Conservation (phyloP, 805 yeast species). For the Clavispora fructus region DNA sequence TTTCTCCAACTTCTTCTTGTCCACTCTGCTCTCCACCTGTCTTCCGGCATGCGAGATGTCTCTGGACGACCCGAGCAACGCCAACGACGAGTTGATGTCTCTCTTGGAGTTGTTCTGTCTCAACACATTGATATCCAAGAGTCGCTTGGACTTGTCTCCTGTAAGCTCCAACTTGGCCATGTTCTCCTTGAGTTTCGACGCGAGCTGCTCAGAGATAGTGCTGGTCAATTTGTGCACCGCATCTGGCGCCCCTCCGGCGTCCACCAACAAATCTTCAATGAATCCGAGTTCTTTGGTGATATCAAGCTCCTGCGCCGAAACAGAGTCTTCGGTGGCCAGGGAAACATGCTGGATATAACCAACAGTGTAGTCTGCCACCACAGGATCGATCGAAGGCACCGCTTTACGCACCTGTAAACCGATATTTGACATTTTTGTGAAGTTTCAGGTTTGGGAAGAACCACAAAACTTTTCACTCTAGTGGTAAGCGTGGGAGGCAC, state of each 20-base stretch:
- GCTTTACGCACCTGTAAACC: slow-evolving; percentile 73
- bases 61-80: slow-evolving; percentile 67
- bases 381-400: slow-evolving; percentile 78
- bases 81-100: slow-evolving; percentile 71
- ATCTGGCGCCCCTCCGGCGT: slow-evolving; percentile 75
- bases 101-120: slow-evolving; percentile 53
- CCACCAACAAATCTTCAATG: slow-evolving; percentile 55
- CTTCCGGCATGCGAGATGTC: slow-evolving; percentile 92
- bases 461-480: not conserved
- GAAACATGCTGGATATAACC: slow-evolving; percentile 86
- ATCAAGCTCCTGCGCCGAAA: slow-evolving; percentile 67
- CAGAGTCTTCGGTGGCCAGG: slow-evolving; percentile 74
- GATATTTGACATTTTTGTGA: slow-evolving; percentile 33
- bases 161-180: slow-evolving; percentile 71
- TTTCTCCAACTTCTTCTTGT: slow-evolving; percentile 91
- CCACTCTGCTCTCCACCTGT: slow-evolving; percentile 89
- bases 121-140: slow-evolving; percentile 71
- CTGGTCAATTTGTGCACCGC: slow-evolving; percentile 48
- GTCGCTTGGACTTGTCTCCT: slow-evolving; percentile 84
- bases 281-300: slow-evolving; percentile 64
- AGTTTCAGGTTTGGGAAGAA: not conserved
- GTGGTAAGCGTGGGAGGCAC: not conserved
- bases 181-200: slow-evolving; percentile 55
- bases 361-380: slow-evolving; percentile 83
- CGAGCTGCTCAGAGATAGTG: slow-evolving; percentile 44